A percentile compares a stretch with the other conserved stretches of the same genome.
Conservation (phyloP, 2,329 filamentous ascomycete genomes). For the Fusarium papillatum region DNA sequence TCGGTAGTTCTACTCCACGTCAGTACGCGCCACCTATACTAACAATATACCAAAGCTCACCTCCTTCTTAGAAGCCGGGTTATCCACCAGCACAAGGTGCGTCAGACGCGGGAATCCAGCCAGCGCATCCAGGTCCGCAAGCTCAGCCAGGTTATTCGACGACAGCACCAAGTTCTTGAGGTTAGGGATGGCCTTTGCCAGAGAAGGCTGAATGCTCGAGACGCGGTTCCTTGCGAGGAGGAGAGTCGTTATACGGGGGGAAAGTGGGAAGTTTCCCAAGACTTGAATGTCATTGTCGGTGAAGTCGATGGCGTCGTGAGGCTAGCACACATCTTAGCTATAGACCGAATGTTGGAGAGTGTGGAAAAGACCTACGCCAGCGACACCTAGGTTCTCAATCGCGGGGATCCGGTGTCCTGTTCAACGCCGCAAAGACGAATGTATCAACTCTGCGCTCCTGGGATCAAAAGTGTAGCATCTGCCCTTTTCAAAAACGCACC, state of each 20-base stretch:
- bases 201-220: conserved; percentile 80
- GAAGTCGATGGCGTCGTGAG: conserved; percentile 97
- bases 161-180: conserved; percentile 86
- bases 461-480: conserved; percentile 86
- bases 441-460: conserved; percentile 84
- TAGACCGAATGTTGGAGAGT: background rate
- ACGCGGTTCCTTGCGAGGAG: conserved; percentile 93
- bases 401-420: conserved; percentile 97
- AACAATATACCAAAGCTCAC: conserved; percentile 64
- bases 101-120: conserved; percentile 77
- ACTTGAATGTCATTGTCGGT: conserved; percentile 97
- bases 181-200: conserved; percentile 84
- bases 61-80: conserved; percentile 94
- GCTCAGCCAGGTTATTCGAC: conserved; percentile 84
- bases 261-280: conserved; percentile 93
- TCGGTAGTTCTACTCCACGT: conserved; percentile 80
- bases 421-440: conserved; percentile 62
- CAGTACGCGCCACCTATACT: conserved; percentile 9
- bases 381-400: conserved; percentile 98
- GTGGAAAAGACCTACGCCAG: conserved; percentile 75
- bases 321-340: conserved; percentile 61
- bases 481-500: conserved; percentile 95
- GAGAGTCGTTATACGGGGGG: conserved; percentile 87
- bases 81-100: conserved; percentile 86
- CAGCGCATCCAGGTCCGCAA: conserved; percentile 90